These are phyloP conservation scores for Phytophthora vignae DNA, from an alignment of 352 stramenopile genomes.

Conservation along the genomic window DNA sequence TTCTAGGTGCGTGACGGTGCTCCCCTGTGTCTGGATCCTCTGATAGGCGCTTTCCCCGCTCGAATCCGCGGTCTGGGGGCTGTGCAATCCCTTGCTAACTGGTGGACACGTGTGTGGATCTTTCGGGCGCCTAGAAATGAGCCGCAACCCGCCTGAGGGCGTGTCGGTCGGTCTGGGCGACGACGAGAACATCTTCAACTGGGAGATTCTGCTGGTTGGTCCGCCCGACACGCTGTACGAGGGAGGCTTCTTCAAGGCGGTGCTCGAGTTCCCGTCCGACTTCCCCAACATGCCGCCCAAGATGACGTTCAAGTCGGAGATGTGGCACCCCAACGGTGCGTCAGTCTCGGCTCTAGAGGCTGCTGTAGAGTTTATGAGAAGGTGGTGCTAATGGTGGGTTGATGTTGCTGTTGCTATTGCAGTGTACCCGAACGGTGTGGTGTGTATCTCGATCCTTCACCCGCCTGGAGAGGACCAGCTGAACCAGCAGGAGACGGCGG, in stretches of 20 bases:
- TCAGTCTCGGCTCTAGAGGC: not conserved
- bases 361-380: not conserved
- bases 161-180: slow-evolving; percentile 98
- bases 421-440: slow-evolving; percentile 98
- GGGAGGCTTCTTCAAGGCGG: slow-evolving; percentile 98
- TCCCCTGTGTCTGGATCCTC: not conserved
- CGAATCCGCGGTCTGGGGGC: not conserved
- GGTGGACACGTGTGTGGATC: slow-evolving; percentile 19
- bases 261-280: slow-evolving; percentile 96
- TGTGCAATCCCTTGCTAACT: slow-evolving; percentile 4
- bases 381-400: not conserved
- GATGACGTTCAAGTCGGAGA: slow-evolving; percentile 99
- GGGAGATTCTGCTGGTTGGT: slow-evolving; percentile 98
- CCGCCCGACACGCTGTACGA: slow-evolving; percentile 95
- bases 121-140: slow-evolving; percentile 91
- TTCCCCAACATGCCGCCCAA: slow-evolving; percentile 99
- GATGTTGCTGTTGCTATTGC: slow-evolving; percentile 9
- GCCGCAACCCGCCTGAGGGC: slow-evolving; percentile 98
- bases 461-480: slow-evolving; percentile 97
- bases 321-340: slow-evolving; percentile 99
- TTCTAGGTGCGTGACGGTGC: slow-evolving; percentile 60
- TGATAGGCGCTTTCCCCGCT: slow-evolving; percentile 2
- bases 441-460: slow-evolving; percentile 99
- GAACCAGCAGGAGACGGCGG: slow-evolving; percentile 98
- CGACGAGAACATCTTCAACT: slow-evolving; percentile 99